These are phyloP conservation scores for Rhizopogon vesiculosus DNA, from an alignment of 768 basidiomycete genomes.

Conservation along the genomic window DNA sequence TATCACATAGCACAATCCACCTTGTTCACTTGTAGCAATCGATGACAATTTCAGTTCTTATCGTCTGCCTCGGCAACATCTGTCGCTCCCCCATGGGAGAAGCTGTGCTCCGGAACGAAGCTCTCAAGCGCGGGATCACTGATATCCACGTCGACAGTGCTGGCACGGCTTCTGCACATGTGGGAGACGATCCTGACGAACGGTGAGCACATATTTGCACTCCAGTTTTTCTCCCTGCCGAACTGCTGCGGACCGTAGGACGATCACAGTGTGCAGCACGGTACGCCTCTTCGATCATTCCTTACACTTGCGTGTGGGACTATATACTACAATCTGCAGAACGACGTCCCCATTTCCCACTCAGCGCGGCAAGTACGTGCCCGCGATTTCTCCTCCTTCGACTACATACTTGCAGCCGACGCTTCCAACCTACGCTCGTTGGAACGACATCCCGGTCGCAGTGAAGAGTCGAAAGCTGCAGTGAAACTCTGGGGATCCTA, in stretches of 20 bases:
- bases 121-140: conserved; percentile 53
- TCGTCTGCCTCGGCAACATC: conserved; percentile 83
- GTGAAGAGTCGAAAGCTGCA: conserved; percentile 44
- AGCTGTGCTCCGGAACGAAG: conserved; percentile 72
- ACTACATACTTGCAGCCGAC: conserved; percentile 86
- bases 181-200: conserved; percentile 79
- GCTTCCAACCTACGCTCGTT: conserved; percentile 66
- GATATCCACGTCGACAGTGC: conserved; percentile 76
- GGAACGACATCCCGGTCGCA: conserved; percentile 11
- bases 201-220: conserved; percentile 40
- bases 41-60: conserved; percentile 50
- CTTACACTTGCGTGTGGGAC: not conserved
- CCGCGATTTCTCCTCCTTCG: conserved; percentile 72
- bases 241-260: conserved; percentile 36
- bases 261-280: conserved; percentile 66
- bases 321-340: conserved; percentile 35
- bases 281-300: conserved; percentile 28
- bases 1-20: too few species aligned
- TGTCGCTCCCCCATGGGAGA: conserved; percentile 93
- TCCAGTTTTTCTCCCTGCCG: not conserved
- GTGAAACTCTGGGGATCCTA: conserved; percentile 82
- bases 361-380: conserved; percentile 56
- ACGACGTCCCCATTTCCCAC: conserved; percentile 67
- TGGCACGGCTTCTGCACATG: conserved; percentile 82
- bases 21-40: not conserved